phyloP scores from a whole-genome alignment of 345 rosid genomes.

The Zanthoxylum bungeanum region DNA sequence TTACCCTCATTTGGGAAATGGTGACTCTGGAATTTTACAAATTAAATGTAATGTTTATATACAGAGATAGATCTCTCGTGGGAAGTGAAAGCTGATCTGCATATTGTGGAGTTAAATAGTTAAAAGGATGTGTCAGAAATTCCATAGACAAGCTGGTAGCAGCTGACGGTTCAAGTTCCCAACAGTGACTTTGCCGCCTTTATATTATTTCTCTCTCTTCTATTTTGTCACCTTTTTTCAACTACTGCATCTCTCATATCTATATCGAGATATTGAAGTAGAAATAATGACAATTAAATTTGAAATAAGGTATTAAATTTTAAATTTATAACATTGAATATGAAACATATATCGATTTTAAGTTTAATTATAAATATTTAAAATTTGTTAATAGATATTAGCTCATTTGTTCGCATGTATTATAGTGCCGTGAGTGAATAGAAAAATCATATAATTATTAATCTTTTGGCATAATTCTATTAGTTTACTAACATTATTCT shows the following conservation, averaged over 20 bases:
- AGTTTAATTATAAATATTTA: too few relatives aligned
- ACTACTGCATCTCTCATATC: conserved; percentile 8
- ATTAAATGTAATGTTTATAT: background rate
- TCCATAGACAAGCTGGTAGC: conserved; percentile 25
- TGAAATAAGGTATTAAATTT: too few relatives aligned
- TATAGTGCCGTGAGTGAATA: too few relatives aligned
- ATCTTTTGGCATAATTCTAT: too few relatives aligned
- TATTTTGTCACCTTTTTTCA: conserved; percentile 15
- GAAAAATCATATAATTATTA: too few relatives aligned
- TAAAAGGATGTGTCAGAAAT: conserved; percentile 13
- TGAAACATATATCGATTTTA: too few relatives aligned
- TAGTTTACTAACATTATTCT: too few relatives aligned
- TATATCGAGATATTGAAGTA: too few relatives aligned
- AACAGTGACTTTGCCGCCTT: conserved; percentile 30
- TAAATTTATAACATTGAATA: too few relatives aligned
- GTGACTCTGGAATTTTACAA: background rate
- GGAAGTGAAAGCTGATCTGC: conserved; percentile 13
- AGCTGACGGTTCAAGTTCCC: conserved; percentile 50
- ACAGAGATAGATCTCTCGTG: conserved; percentile 1
- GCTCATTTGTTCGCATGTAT: too few relatives aligned
- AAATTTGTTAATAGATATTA: too few relatives aligned
- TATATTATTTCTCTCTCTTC: background rate
- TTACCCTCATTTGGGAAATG: conserved; percentile 33
- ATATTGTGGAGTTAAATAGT: conserved; percentile 15
- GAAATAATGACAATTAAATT: too few relatives aligned